Evolutionary conservation across 257 asterid genomes (phyloP), one percentile per base, ranked within the genome.

Genomic region (Capsicum pubescens): DNA sequence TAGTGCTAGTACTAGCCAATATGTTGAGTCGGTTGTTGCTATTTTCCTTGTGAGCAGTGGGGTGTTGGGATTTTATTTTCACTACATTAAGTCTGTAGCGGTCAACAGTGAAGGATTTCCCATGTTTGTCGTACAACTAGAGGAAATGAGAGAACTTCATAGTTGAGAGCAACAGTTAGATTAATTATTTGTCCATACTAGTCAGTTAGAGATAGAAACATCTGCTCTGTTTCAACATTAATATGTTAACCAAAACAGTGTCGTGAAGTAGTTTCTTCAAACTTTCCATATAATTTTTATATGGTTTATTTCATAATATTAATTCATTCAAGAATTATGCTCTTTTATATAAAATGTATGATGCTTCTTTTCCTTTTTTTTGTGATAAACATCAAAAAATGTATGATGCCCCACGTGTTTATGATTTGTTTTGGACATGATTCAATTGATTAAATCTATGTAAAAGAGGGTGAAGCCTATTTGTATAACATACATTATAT

Each of bases 1-100:
- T 35, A 44, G 56, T 42, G 57, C 56, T 19, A 7, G 79, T 70
- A 44, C 79, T 44, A 42, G 56, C 14, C 10, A 17, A 44, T 70
- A 70, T 17, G 79, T 36, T 3, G 5, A 44, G 79, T 70, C 44
- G 56, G 35, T 70, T 70, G 79, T 70, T 70, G 79, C 57, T 70
- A 10, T 70, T 70, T 70, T 46, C 78, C 76, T 70, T 70, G 10
- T 44, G 36, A 70, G 57, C 9, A 2, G 79, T 9, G 35, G 57
- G 16, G 14, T 70, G 79, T 44, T 70, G 35, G 77, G 13, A 7
- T 17, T 70, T 44, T 17, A 42, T 44, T 39, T 70, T 70, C 79
- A 9, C 55, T 39, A 16, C 8, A 46, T 69, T 15, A 16, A 15
- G 32, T 69, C 21, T 16, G 78, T 69, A 16, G 56, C 8, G 15